A percentile compares a stretch with the other conserved stretches of the same genome.
These are phyloP conservation scores for Sapria himalayana DNA, from an alignment of 345 rosid species.

Conservation along the genomic window DNA sequence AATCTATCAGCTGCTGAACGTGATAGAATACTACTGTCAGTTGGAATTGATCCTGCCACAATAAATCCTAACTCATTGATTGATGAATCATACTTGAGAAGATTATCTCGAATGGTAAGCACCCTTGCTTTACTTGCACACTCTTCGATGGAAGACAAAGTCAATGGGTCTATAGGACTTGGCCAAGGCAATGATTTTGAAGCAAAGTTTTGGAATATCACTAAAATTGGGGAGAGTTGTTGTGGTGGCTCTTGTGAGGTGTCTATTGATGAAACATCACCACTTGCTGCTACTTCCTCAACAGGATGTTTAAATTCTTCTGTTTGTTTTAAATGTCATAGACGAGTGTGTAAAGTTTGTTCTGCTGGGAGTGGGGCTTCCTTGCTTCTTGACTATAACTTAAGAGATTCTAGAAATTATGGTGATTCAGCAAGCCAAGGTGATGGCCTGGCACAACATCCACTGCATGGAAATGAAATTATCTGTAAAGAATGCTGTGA, in stretches of 20 bases:
- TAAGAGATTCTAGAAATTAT: slow-evolving; percentile 24
- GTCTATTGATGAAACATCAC: slow-evolving; percentile 32
- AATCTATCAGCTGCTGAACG: slow-evolving; percentile 94
- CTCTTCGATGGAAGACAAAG: slow-evolving; percentile 67
- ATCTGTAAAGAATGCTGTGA: slow-evolving; percentile 66
- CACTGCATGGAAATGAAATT: slow-evolving; percentile 29
- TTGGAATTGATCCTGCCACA: slow-evolving; percentile 87
- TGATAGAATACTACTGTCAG: slow-evolving; percentile 72
- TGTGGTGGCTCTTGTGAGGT: slow-evolving; percentile 49
- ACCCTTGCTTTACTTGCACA: slow-evolving; percentile 66
- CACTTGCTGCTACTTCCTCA: slow-evolving; percentile 16
- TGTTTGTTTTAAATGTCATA: slow-evolving; percentile 42
- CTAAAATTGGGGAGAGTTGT: slow-evolving; percentile 43
- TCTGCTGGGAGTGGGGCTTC: slow-evolving; percentile 89
- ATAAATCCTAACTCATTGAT: slow-evolving; percentile 64
- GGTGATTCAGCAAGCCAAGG: slow-evolving; percentile 21
- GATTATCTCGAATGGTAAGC: slow-evolving; percentile 48
- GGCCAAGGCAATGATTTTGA: slow-evolving; percentile 28
- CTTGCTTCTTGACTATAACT: slow-evolving; percentile 27
- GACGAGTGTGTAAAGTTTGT: slow-evolving; percentile 65
- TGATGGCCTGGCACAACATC: slow-evolving; percentile 31
- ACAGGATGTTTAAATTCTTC: slow-evolving; percentile 18
- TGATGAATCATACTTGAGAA: slow-evolving; percentile 49
- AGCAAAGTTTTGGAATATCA: slow-evolving; percentile 71
- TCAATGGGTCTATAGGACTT: slow-evolving; percentile 58